A percentile compares a stretch with the other conserved stretches of the same genome.
phyloP scores from a whole-genome alignment of 2,329 filamentous ascomycete species.

The Fusarium incarnatum region DNA sequence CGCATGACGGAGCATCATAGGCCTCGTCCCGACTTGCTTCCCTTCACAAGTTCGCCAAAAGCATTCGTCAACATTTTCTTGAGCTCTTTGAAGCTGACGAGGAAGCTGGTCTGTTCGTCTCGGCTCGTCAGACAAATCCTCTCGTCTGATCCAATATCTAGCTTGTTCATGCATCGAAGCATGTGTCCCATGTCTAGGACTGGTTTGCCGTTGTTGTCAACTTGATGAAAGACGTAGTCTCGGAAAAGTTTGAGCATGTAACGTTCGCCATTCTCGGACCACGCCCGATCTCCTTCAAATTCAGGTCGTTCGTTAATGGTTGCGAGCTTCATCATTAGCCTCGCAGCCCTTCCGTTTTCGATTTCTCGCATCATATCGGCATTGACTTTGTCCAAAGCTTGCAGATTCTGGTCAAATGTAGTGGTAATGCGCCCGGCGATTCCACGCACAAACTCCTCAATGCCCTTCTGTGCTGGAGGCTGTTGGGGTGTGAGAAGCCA shows the following conservation, averaged over 20 bases:
- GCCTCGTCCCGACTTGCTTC: conserved; percentile 52
- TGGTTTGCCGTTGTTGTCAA: conserved; percentile 84
- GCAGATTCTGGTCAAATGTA: conserved; percentile 82
- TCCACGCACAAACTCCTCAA: conserved; percentile 81
- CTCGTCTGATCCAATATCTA: conserved; percentile 91
- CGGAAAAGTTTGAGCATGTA: conserved; percentile 95
- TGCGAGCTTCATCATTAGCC: conserved; percentile 84
- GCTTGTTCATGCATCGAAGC: conserved; percentile 85
- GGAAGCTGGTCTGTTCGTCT: conserved; percentile 89
- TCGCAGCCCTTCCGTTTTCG: conserved; percentile 88
- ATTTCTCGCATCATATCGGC: conserved; percentile 82
- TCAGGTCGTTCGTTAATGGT: conserved; percentile 92
- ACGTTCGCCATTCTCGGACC: conserved; percentile 92
- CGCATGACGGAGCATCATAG: conserved; percentile 47
- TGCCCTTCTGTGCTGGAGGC: conserved; percentile 70
- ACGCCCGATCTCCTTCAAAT: conserved; percentile 78
- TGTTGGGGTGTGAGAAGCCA: conserved; percentile 82
- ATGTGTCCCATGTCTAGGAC: conserved; percentile 91
- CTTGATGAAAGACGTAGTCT: conserved; percentile 97
- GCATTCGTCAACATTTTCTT: conserved; percentile 71
- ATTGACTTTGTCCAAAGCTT: conserved; percentile 79
- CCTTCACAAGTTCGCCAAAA: conserved; percentile 69
- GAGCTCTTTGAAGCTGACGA: conserved; percentile 91
- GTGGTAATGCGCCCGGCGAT: conserved; percentile 83
- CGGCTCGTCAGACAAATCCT: conserved; percentile 86